Evolutionary conservation across 352 stramenopile species (phyloP), one percentile per base, ranked within the genome.

Genomic region (Phytophthora sp.): DNA sequence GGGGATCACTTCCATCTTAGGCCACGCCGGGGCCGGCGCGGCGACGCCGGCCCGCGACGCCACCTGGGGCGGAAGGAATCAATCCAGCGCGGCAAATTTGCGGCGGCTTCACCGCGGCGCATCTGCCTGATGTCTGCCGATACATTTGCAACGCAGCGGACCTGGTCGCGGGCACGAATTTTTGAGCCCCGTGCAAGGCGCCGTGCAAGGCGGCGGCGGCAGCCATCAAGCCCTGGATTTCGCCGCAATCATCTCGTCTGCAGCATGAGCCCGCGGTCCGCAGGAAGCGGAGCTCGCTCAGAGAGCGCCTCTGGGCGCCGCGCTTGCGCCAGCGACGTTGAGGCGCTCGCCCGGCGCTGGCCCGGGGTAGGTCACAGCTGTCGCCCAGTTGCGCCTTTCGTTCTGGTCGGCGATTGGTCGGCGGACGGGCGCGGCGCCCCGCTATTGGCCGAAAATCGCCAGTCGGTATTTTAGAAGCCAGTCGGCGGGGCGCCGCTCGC

Each of bases 391-490:
- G 66, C 54, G 27, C 6, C n/a, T 55, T 37, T 46, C 26, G 34
- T 43, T 66, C 24, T 48, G 17, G 7, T 8, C 12, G 1, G 0
- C 15, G 26, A 72, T 69, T 71, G 66, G 66, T 37, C 15, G 10
- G 11, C 42, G 2, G 4, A 17, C 13, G 21, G n/a, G 11, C 18
- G 24, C 3, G 24, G 3, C 1, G 12, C 2, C 4, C n/a, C 13
- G 20, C 12, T 2, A 69, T 76, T 76, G 62, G 67, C n/a, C 17
- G 28, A 68, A 69, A 72, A 12, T 6, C 17, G 12, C 9, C 46
- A 54, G 4, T 52, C 56, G 66, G 31, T 67, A 50, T 66, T 62
- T 50, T 67, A 75, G 60, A 76, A 69, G 61, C 60, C 67, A 71
- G 62, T 71, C 43, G 43, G 43, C 62, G 44, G 27, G 2, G 26